These are phyloP conservation scores for Vachellia collinsii DNA, from an alignment of 306 rosid genomes.

Conservation along the genomic window DNA sequence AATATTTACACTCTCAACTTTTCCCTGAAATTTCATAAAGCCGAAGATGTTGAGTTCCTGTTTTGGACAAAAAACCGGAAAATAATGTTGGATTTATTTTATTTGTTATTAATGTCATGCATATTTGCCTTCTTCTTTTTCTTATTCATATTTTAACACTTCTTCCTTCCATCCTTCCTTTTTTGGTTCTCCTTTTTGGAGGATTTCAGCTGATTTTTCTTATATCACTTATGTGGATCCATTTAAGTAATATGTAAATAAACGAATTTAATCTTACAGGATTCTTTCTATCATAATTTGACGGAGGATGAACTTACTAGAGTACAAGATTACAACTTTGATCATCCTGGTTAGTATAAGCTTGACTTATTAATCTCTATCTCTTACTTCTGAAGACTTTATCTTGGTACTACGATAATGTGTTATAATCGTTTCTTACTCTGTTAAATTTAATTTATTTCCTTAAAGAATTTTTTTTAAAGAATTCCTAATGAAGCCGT, in stretches of 20 bases:
- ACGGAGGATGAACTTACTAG: conserved; percentile 69
- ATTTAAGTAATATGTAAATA: background rate
- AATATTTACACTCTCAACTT: background rate
- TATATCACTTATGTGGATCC: conserved; percentile 22
- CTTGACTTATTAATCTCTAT: conserved; percentile 26
- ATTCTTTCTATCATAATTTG: conserved; percentile 93
- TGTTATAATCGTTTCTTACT: conserved; percentile 18
- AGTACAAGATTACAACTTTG: conserved; percentile 96
- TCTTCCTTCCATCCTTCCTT: conserved; percentile 28
- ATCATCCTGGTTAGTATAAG: conserved; percentile 86
- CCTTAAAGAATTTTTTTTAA: background rate
- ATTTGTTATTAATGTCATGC: conserved; percentile 8
- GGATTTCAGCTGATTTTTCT: conserved; percentile 33
- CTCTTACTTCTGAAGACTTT: conserved; percentile 4
- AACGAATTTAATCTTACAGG: conserved; percentile 52
- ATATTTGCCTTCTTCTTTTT: background rate
- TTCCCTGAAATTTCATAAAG: background rate
- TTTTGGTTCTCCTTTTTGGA: conserved; percentile 9
- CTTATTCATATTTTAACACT: background rate
- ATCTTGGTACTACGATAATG: conserved; percentile 7
- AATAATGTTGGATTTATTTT: background rate
- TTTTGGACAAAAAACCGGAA: background rate
- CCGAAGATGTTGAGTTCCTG: conserved; percentile 11
- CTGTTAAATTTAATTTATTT: background rate
- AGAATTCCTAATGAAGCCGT: conserved; percentile 15